A percentile compares a stretch with the other conserved stretches of the same genome.
These are phyloP conservation scores for Ormosia semicastrata DNA, from an alignment of 306 rosid genomes.

Conservation along the genomic window DNA sequence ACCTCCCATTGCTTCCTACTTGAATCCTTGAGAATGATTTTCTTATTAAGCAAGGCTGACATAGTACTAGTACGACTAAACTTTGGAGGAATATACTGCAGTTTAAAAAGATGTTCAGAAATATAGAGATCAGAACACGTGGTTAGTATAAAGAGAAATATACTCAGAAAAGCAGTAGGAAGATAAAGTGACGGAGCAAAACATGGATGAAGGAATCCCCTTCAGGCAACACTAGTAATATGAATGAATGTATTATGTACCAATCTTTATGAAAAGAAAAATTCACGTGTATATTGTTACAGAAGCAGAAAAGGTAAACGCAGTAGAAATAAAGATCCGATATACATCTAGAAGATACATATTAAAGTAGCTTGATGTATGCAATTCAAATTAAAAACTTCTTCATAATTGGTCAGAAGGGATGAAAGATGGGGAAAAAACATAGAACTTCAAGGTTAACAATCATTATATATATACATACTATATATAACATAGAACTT, in stretches of 20 bases:
- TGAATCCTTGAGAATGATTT: constrained; percentile 51
- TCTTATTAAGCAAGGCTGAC: constrained; percentile 37
- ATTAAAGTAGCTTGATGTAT: neutral
- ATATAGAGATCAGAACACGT: neutral
- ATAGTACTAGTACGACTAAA: constrained; percentile 33
- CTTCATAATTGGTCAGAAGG: neutral
- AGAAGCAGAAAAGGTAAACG: neutral
- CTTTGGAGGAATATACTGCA: constrained; percentile 68
- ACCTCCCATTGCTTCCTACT: constrained; percentile 48
- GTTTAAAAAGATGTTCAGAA: constrained; percentile 1
- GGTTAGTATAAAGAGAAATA: neutral
- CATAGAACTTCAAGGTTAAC: neutral
- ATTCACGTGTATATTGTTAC: neutral
- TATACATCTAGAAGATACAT: neutral
- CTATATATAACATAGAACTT: neutral
- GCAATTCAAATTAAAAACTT: neutral
- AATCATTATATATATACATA: no score
- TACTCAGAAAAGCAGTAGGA: neutral
- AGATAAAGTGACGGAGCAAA: neutral
- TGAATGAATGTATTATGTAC: neutral
- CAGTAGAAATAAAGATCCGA: neutral
- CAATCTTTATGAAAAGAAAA: neutral
- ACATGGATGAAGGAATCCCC: neutral
- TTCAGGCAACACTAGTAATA: neutral
- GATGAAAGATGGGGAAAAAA: neutral